Percentiles rank a stretch among this genome's conserved stretches.
Conservation (phyloP, 345 rosid genomes). For the Eucalyptus polyanthemos region DNA sequence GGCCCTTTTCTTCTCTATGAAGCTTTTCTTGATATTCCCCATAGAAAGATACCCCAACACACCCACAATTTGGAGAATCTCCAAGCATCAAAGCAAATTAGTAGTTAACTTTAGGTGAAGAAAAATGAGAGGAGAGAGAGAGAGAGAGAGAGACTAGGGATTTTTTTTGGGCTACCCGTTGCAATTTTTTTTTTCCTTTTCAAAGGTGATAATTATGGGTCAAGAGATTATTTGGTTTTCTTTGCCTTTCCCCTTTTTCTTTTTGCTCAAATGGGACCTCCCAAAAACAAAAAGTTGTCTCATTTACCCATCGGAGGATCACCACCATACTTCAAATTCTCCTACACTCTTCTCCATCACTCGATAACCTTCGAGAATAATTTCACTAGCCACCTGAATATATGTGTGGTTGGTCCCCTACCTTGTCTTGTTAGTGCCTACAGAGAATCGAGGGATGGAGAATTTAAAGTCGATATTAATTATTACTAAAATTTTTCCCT, state of each 20-base stretch:
- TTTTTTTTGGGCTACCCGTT: conserved; percentile 7
- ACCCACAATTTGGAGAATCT: conserved; percentile 38
- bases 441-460: background rate
- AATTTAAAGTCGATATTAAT: background rate
- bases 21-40: conserved; percentile 9
- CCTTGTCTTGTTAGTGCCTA: background rate
- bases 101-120: conserved; percentile 10
- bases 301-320: conserved; percentile 12
- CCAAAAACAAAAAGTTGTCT: conserved; percentile 45
- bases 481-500: background rate
- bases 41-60: conserved; percentile 8
- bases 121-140: background rate
- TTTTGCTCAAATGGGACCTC: conserved; percentile 29
- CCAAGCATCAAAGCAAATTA: conserved; percentile 11
- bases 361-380: background rate
- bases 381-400: background rate
- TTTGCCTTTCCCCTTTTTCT: conserved; percentile 7
- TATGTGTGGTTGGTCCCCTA: background rate
- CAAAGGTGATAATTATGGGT: conserved; percentile 21
- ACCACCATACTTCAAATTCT: conserved; percentile 8
- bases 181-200: background rate
- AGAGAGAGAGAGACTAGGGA: background rate
- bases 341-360: background rate
- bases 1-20: conserved; percentile 14
- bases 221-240: conserved; percentile 11